Percentiles rank a stretch among this genome's conserved stretches.
Conservation (phyloP, 2,329 filamentous ascomycete species). For the Curvularia verruculosa region DNA sequence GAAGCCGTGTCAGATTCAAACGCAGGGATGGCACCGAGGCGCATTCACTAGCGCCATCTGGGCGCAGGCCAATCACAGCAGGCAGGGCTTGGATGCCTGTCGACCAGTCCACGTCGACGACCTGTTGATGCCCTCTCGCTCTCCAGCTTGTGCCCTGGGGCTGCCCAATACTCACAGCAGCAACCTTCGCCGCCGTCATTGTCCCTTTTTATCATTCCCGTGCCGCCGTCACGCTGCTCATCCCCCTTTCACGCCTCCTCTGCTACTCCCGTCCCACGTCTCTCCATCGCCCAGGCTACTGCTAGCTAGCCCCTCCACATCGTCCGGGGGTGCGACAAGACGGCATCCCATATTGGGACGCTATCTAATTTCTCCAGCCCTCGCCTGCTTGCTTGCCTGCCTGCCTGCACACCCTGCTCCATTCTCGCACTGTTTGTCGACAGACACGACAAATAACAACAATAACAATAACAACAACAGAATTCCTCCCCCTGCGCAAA, state of each 20-base stretch:
- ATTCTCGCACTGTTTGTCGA: slow-evolving; percentile 21
- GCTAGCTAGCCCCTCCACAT: slow-evolving; percentile 29
- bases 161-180: slow-evolving; percentile 16
- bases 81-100: slow-evolving; percentile 14
- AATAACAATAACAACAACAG: no score
- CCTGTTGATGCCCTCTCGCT: slow-evolving; percentile 17
- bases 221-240: slow-evolving; percentile 7
- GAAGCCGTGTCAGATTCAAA: slow-evolving; percentile 17
- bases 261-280: neutral
- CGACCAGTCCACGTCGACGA: slow-evolving; percentile 1
- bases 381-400: no score
- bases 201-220: neutral
- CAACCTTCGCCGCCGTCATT: neutral
- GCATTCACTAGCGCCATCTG: slow-evolving; percentile 17
- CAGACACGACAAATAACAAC: no score
- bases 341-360: slow-evolving; percentile 29
- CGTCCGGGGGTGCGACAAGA: slow-evolving; percentile 23
- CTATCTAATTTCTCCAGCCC: slow-evolving; percentile 37
- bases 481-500: slow-evolving; percentile 17
- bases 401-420: no score
- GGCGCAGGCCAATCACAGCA: slow-evolving; percentile 23
- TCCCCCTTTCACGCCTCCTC: slow-evolving; percentile 1
- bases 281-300: slow-evolving; percentile 1
- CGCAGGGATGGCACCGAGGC: slow-evolving; percentile 18
- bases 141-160: slow-evolving; percentile 20